A percentile compares a stretch with the other conserved stretches of the same genome.
phyloP scores from a whole-genome alignment of 2,329 filamentous ascomycete genomes.

The Alternaria gansuensis region DNA sequence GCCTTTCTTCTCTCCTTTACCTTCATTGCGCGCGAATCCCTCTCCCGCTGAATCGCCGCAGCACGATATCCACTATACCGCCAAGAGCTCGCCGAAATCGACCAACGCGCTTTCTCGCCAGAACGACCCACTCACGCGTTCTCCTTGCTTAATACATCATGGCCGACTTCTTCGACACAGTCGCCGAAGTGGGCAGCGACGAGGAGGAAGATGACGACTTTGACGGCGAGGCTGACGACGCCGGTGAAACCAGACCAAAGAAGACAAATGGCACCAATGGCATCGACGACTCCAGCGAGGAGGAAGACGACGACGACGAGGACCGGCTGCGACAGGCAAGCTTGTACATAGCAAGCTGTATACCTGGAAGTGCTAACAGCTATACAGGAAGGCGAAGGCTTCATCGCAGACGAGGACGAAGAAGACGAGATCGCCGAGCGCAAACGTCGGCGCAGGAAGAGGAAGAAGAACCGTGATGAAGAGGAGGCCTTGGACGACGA shows the following conservation, averaged over 20 bases:
- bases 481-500: slow-evolving; percentile 90
- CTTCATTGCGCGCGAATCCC: slow-evolving; percentile 24
- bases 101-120: slow-evolving; percentile 18
- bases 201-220: slow-evolving; percentile 53
- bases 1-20: slow-evolving; percentile 30
- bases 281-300: slow-evolving; percentile 52
- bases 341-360: background rate
- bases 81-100: slow-evolving; percentile 22
- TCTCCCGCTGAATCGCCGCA: slow-evolving; percentile 30
- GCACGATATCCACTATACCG: slow-evolving; percentile 18
- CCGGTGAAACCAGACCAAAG: slow-evolving; percentile 32
- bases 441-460: slow-evolving; percentile 72
- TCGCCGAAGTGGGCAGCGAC: slow-evolving; percentile 80
- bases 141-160: slow-evolving; percentile 45
- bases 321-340: slow-evolving; percentile 47
- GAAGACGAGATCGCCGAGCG: slow-evolving; percentile 70
- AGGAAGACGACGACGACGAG: slow-evolving; percentile 54
- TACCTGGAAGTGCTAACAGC: slow-evolving; percentile 27
- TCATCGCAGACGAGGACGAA: slow-evolving; percentile 93
- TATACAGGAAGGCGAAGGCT: slow-evolving; percentile 83
- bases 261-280: slow-evolving; percentile 45
- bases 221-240: slow-evolving; percentile 38
- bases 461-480: slow-evolving; percentile 79
- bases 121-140: slow-evolving; percentile 33
- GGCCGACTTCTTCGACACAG: slow-evolving; percentile 76